Evolutionary conservation across 768 basidiomycete species (phyloP), one percentile per base, ranked within the genome.

Genomic region (Multifurca ochricompacta): DNA sequence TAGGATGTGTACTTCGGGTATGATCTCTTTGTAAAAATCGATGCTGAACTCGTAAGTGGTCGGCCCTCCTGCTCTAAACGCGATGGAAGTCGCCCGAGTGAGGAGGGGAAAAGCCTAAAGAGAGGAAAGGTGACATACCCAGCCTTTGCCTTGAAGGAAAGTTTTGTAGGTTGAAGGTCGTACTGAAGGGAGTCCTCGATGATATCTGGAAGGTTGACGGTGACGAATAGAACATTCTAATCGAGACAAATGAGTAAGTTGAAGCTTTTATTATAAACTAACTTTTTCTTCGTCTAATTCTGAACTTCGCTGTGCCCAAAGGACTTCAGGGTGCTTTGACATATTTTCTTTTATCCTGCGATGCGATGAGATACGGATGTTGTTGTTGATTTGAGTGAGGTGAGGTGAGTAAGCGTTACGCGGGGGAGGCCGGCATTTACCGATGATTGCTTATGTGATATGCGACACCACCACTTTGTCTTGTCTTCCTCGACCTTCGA

Each of bases 221-320:
- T 93, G 65, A 95, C 67, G 69, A 78, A 93, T 65, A 97, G 67
- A 72, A 91, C 64, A 70, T 96, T 96, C 93, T 95, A 58, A n/a
- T 25, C 21, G n/a, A 18, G 2, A 30, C 30, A 48, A 40, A 25
- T 25, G 32, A n/a, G n/a, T n/a, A n/a, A n/a, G n/a, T n/a, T n/a
- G n/a, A n/a, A n/a, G n/a, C n/a, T n/a, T n/a, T n/a, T n/a, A n/a
- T n/a, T n/a, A 9, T 27, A 45, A 47, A 60, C 68, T 37, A 42
- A 89, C 93, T 76, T 93, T 93, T 43, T 75, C 76, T 30, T 80
- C 74, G 13, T 74, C 78, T 10, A 74, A 64, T 14, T 69, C 77
- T 36, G 82, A 87, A 75, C 85, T 90, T 63, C 95, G 82, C 71
- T 98, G 94, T 42, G 95, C 94, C 92, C 94, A 98, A 2, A 93